Evolutionary conservation across 108 stramenopile species (phyloP).

Genomic region (Skeletonema potamos): DNA sequence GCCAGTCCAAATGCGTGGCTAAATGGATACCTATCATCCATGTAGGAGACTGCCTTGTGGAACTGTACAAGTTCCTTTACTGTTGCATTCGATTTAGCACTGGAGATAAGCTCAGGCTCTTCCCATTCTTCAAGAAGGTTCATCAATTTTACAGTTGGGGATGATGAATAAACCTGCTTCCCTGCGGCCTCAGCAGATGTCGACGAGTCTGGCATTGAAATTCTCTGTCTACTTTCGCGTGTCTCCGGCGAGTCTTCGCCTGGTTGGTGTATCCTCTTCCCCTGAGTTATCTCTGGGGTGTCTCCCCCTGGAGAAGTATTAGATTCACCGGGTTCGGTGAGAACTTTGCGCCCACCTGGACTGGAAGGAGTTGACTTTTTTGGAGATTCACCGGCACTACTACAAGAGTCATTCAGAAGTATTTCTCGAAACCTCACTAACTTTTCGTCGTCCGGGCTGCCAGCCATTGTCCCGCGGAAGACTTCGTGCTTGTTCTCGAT

Average conservation of each 20-base stretch:
- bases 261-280: not conserved
- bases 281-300: not conserved
- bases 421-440: constrained; percentile 26
- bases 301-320: not conserved
- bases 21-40: constrained; percentile 68
- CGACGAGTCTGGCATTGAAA: not conserved
- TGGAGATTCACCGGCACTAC: constrained; percentile 4
- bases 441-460: constrained; percentile 8
- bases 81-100: constrained; percentile 34
- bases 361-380: not conserved
- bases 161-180: constrained; percentile 1
- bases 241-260: not conserved
- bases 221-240: not conserved
- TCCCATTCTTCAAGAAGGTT: constrained; percentile 60
- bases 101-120: constrained; percentile 46
- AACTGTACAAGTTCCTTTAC: constrained; percentile 69
- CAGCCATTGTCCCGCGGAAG: not conserved
- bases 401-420: constrained; percentile 6
- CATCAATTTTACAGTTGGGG: constrained; percentile 16
- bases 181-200: not conserved
- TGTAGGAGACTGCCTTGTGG: constrained; percentile 56
- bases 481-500: constrained; percentile 23
- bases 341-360: constrained; percentile 11
- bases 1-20: constrained; percentile 60
- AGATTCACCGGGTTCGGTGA: not conserved